phyloP scores from a whole-genome alignment of 371 early-diverging fungal species.

The Mortierella sp. region DNA sequence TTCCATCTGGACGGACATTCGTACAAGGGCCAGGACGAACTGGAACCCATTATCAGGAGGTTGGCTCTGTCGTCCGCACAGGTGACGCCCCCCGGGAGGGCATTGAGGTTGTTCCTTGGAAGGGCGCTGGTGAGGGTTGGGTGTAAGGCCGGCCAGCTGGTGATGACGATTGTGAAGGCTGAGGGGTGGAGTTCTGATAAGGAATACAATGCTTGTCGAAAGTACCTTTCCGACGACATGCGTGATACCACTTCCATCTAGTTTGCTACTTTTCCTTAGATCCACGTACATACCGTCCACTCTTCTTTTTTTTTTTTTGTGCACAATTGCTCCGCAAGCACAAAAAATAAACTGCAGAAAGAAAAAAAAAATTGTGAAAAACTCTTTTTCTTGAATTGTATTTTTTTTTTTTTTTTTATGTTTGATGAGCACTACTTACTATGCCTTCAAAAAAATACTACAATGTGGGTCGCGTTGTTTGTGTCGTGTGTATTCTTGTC shows the following conservation, averaged over 20 bases:
- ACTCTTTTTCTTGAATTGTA: background rate
- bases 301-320: too few relatives aligned
- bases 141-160: conserved; percentile 41
- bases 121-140: conserved; percentile 45
- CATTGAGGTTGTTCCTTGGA: conserved; percentile 40
- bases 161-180: conserved; percentile 54
- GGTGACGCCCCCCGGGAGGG: conserved; percentile 42
- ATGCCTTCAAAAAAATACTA: background rate
- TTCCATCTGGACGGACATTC: conserved; percentile 47
- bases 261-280: background rate
- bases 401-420: background rate
- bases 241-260: conserved; percentile 16
- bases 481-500: background rate
- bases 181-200: conserved; percentile 57
- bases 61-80: conserved; percentile 41
- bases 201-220: conserved; percentile 52
- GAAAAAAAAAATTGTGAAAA: background rate
- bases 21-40: conserved; percentile 54
- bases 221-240: conserved; percentile 40
- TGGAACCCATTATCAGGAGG: conserved; percentile 47
- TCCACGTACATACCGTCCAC: too few relatives aligned
- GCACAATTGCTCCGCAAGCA: background rate
- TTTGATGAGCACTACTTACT: background rate
- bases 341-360: too few relatives aligned
- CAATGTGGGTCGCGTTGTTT: background rate